Evolutionary conservation across 2,329 filamentous ascomycete genomes (phyloP), one percentile per base, ranked within the genome.

Genomic region (Elsinoe arachidis): DNA sequence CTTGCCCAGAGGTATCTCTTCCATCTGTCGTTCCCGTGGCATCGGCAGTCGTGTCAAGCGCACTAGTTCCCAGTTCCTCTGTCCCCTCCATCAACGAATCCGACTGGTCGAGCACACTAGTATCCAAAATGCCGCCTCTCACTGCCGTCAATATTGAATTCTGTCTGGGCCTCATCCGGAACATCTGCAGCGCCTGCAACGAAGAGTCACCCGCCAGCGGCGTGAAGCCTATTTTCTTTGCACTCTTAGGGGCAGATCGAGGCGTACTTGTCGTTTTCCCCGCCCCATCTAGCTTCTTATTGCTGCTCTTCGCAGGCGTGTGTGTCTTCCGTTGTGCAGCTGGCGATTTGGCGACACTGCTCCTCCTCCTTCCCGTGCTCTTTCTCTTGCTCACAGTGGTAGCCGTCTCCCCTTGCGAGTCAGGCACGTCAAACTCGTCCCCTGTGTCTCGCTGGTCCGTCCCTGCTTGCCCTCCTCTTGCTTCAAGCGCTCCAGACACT

Each of bases 121-220:
- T 53, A 14, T 53, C 49, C 49, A 39, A 15, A 7, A 23, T 34
- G 19, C 33, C 35, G 21, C 33, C 15, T 17, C 23, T 34, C 12
- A 53, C 49, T 19, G 19, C 19, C 7, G 30, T 35, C 34, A 53
- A 19, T 10, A 53, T 34, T 19, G 49, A 53, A 26, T 70, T 73
- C 64, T 79, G 76, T 59, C 77, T 68, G 6, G 75, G 67, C 57
- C 77, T 68, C 49, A 76, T 69, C 63, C 74, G 76, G 70, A 79
- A 79, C 58, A 78, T 78, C 56, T 72, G 73, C 61, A 79, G 66
- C n/a, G 74, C 74, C 5, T 78, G 64, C 11, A 78, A 69, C 12
- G 76, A 78, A 10, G 64, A 72, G 57, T 79, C 76, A 2, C 26
- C 54, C n/a, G 30, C 54, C 26, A 49, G 23, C 17, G 54, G 54